phyloP scores from a whole-genome alignment of 805 yeast species.

The Henningerozyma blattae region DNA sequence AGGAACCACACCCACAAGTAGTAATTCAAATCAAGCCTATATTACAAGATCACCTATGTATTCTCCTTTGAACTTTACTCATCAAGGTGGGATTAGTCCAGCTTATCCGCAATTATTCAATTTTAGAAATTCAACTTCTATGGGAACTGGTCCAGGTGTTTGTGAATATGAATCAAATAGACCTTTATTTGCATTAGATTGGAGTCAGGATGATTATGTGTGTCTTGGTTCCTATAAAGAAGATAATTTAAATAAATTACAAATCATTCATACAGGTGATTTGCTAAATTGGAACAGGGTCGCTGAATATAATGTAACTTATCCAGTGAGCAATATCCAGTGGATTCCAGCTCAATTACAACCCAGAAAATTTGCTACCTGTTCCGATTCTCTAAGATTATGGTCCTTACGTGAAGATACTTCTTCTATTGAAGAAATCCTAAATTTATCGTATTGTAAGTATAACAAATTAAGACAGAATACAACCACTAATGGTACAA shows the following conservation, averaged over 20 bases:
- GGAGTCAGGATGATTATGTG: conserved; percentile 23
- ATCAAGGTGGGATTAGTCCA: conserved; percentile 3
- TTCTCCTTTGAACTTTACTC: conserved; percentile 18
- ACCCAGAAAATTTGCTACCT: conserved; percentile 24
- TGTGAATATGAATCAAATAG: conserved; percentile 20
- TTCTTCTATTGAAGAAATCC: conserved; percentile 27
- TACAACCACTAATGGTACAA: background rate
- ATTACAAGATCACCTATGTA: conserved; percentile 18
- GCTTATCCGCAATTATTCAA: conserved; percentile 10
- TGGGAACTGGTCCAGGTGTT: conserved; percentile 1
- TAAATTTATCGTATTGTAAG: conserved; percentile 30
- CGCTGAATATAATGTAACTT: conserved; percentile 19
- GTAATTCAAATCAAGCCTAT: background rate
- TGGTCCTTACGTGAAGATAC: conserved; percentile 20
- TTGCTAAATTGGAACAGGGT: conserved; percentile 67
- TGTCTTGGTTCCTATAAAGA: conserved; percentile 52
- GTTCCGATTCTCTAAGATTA: conserved; percentile 23
- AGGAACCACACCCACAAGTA: too few relatives aligned
- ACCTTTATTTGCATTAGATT: conserved; percentile 23
- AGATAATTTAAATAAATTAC: conserved; percentile 57
- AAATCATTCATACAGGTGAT: conserved; percentile 34
- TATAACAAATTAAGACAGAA: conserved; percentile 29
- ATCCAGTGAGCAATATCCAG: conserved; percentile 23
- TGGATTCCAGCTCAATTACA: conserved; percentile 22
- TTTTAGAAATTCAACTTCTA: conserved; percentile 7